Conservation (phyloP, 2,329 filamentous ascomycete genomes). For the Cladosporium sphaerospermum region DNA sequence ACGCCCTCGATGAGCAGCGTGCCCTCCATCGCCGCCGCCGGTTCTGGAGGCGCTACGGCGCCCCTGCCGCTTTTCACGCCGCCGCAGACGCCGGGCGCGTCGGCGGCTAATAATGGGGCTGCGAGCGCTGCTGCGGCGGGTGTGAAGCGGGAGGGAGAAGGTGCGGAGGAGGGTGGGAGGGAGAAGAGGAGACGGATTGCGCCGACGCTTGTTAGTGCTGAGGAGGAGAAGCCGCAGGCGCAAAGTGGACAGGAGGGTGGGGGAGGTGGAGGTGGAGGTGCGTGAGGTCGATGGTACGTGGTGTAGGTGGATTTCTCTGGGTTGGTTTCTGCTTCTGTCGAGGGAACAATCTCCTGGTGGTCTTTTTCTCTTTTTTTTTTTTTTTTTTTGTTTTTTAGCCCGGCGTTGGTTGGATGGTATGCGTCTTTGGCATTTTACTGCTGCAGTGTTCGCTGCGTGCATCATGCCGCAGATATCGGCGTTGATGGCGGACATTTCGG, state of each 20-base stretch:
- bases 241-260: background rate
- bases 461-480: too few relatives aligned
- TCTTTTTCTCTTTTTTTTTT: background rate
- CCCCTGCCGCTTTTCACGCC: conserved; percentile 76
- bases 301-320: background rate
- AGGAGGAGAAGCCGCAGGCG: background rate
- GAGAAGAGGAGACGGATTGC: conserved; percentile 42
- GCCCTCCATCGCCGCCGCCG: conserved; percentile 32
- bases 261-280: background rate
- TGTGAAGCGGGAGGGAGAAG: conserved; percentile 26
- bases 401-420: conserved; percentile 6
- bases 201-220: conserved; percentile 31
- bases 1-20: conserved; percentile 29
- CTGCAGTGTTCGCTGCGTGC: too few relatives aligned
- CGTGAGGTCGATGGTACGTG: background rate
- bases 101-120: background rate
- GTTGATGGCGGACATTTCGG: too few relatives aligned
- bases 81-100: conserved; percentile 68
- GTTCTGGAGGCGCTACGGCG: conserved; percentile 23
- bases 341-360: background rate
- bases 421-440: too few relatives aligned
- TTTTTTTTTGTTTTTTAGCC: conserved; percentile 7
- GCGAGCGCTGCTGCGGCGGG: conserved; percentile 13
- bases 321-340: background rate
- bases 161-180: conserved; percentile 29